Evolutionary conservation across 164 flowering plant genomes (phyloP).

Genomic region (Chimonanthus salicifolius): DNA sequence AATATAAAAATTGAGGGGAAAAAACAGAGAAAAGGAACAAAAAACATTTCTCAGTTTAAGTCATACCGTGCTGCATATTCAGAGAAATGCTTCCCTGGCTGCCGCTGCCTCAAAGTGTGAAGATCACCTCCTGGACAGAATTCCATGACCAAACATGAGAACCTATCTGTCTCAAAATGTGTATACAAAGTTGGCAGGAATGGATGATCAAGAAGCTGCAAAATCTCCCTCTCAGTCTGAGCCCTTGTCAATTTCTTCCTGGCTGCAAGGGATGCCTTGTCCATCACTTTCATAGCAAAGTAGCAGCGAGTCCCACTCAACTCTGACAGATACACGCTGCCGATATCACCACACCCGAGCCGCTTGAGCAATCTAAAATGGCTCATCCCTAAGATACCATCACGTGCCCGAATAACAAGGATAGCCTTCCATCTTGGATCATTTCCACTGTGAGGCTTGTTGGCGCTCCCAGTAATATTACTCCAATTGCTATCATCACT

Average conservation of each 20-base stretch:
- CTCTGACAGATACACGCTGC: conserved; percentile 57
- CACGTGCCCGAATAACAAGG: conserved; percentile 75
- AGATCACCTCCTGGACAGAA: conserved; percentile 93
- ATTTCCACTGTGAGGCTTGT: conserved; percentile 94
- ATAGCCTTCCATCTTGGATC: conserved; percentile 98
- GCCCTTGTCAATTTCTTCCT: conserved; percentile 74
- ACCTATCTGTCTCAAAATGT: conserved; percentile 49
- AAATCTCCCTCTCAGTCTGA: conserved; percentile 63
- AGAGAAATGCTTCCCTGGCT: conserved; percentile 52
- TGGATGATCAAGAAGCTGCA: conserved; percentile 71
- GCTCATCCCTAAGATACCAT: conserved; percentile 89
- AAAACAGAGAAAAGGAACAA: neutral
- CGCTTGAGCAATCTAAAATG: conserved; percentile 61
- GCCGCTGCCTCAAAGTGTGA: conserved; percentile 75
- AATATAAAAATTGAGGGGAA: neutral
- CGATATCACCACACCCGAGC: conserved; percentile 77
- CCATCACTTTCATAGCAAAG: conserved; percentile 86
- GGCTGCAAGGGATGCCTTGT: conserved; percentile 58
- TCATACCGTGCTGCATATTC: conserved; percentile 76
- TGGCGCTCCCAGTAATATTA: conserved; percentile 75
- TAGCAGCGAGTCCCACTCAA: conserved; percentile 35
- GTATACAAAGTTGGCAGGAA: conserved; percentile 71
- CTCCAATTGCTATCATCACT: conserved; percentile 99
- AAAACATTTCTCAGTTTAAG: neutral
- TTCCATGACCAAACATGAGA: conserved; percentile 71